Evolutionary conservation across 331 rosid genomes (phyloP), one percentile per base, ranked within the genome.

Genomic region (Pyrus hybrid): DNA sequence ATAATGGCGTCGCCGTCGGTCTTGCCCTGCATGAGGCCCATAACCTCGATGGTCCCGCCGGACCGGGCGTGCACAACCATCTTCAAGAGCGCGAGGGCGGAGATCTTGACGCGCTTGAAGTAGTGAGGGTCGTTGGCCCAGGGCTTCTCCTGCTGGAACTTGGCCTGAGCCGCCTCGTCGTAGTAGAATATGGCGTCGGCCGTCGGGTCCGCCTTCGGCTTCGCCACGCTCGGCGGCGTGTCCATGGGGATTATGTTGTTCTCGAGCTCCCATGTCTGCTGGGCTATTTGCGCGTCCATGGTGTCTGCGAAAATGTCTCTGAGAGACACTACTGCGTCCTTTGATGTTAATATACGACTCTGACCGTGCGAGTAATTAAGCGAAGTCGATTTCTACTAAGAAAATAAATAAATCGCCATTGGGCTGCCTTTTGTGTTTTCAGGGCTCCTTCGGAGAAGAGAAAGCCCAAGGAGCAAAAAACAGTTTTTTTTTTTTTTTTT

Each of bases 51-150:
- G n/a, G n/a, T n/a, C n/a, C n/a, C n/a, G n/a, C n/a, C n/a, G n/a
- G n/a, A n/a, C n/a, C n/a, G n/a, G n/a, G n/a, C n/a, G n/a, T n/a
- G n/a, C n/a, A n/a, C n/a, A n/a, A n/a, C n/a, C n/a, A n/a, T n/a
- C n/a, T n/a, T n/a, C n/a, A n/a, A n/a, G 17, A 95, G 90, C 1
- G 99, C 97, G 68, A 95, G 92, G 35, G 99, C 99, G 21, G 97
- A 95, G 89, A 95, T 90, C 90, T 87, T 95, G 29, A 92, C 99
- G 57, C 91, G 97, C 89, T 92, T 95, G 92, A 95, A 95, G 82
- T 68, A 95, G 88, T 90, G 96, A 8, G 97, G 97, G 58, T 95
- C 96, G 76, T 83, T 87, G 7, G 77, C 63, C 99, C 99, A 95
- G 1, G 97, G 97, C 82, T 87, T 92, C 67, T 95, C 93, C 71